These are phyloP conservation scores for Trichoderma sp. DNA, from an alignment of 2,329 filamentous ascomycete genomes.

Conservation along the genomic window DNA sequence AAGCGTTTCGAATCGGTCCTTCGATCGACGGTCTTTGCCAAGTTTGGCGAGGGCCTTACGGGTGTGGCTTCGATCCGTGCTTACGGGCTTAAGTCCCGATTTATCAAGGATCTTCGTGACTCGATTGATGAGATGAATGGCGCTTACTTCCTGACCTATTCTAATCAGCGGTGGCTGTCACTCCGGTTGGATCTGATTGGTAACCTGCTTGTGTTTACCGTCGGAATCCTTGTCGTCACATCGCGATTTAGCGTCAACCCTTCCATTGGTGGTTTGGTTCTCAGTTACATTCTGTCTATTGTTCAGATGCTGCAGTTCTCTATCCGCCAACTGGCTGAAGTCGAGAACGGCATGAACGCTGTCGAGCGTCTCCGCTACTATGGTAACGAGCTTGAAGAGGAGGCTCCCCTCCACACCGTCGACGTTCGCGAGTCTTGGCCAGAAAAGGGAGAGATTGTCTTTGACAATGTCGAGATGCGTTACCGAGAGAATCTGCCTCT, in stretches of 20 bases:
- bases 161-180: constrained; percentile 92
- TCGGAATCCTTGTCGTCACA: constrained; percentile 88
- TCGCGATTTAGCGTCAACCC: constrained; percentile 83
- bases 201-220: constrained; percentile 80
- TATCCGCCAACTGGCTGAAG: constrained; percentile 88
- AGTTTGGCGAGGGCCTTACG: constrained; percentile 84
- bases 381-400: constrained; percentile 81
- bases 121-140: constrained; percentile 90
- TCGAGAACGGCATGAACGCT: constrained; percentile 98
- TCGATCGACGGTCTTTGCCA: constrained; percentile 84
- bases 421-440: constrained; percentile 80
- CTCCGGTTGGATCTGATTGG: constrained; percentile 83
- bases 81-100: constrained; percentile 78
- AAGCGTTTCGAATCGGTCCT: constrained; percentile 92
- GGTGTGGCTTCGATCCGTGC: constrained; percentile 85
- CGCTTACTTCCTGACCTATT: constrained; percentile 93
- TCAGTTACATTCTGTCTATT: constrained; percentile 91
- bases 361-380: constrained; percentile 93
- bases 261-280: constrained; percentile 81
- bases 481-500: constrained; percentile 72
- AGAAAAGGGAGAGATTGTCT: constrained; percentile 77
- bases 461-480: constrained; percentile 75
- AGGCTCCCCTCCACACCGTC: constrained; percentile 77
- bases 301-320: constrained; percentile 97
- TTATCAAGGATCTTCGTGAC: constrained; percentile 67